Percentiles rank a stretch among this genome's conserved stretches.
Evolutionary conservation across 108 stramenopile species (phyloP).

Genomic region (Nitzschia putrida): DNA sequence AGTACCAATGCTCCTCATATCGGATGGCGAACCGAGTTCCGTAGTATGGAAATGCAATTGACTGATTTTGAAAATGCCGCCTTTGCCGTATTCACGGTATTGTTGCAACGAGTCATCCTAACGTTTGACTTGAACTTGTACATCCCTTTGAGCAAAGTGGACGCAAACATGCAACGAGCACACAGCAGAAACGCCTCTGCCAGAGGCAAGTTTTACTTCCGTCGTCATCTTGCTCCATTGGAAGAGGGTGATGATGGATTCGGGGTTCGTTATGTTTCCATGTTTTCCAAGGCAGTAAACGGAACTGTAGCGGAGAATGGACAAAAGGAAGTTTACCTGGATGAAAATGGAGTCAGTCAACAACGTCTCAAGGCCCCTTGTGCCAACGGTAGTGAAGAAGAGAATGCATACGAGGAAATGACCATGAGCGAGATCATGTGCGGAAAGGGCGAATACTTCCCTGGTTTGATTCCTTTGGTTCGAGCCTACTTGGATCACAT

Average conservation of each 20-base stretch:
- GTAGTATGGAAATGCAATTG: constrained; percentile 97
- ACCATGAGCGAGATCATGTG: constrained; percentile 95
- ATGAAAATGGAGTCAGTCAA: constrained; percentile 56
- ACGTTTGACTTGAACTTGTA: constrained; percentile 98
- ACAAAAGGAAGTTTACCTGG: constrained; percentile 24
- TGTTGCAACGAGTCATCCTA: constrained; percentile 94
- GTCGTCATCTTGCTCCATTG: constrained; percentile 91
- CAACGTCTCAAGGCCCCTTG: constrained; percentile 62
- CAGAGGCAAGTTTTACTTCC: constrained; percentile 92
- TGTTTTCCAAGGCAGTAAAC: constrained; percentile 73
- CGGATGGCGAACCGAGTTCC: constrained; percentile 98
- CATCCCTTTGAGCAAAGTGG: constrained; percentile 93
- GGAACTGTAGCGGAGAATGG: constrained; percentile 32
- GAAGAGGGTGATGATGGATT: constrained; percentile 85
- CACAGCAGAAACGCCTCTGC: constrained; percentile 87
- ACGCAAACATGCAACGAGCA: constrained; percentile 98
- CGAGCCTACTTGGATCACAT: constrained; percentile 97
- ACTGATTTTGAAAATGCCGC: constrained; percentile 99
- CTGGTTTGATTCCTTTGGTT: constrained; percentile 94
- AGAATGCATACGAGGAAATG: constrained; percentile 95
- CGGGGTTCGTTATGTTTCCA: constrained; percentile 78
- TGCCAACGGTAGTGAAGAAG: constrained; percentile 77
- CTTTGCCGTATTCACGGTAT: constrained; percentile 92
- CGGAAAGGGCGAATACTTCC: constrained; percentile 96
- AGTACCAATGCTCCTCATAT: constrained; percentile 90